phyloP scores from a whole-genome alignment of 352 stramenopile genomes.

The Aphanomyces astaci region DNA sequence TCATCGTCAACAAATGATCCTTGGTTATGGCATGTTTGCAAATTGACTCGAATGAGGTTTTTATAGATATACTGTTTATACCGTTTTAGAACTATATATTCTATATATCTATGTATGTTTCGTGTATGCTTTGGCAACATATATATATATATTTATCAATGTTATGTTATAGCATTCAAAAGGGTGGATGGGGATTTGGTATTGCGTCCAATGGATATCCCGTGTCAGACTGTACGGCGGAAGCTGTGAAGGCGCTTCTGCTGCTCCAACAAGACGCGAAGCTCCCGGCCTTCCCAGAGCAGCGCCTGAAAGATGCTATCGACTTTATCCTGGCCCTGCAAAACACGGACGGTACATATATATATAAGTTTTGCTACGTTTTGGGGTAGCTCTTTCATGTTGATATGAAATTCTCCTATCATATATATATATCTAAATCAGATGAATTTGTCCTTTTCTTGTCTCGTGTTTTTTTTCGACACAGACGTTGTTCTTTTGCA shows the following conservation, averaged over 20 bases:
- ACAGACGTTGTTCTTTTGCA: too few relatives aligned
- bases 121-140: background rate
- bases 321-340: slow-evolving; percentile 84
- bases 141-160: background rate
- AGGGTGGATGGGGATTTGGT: slow-evolving; percentile 84
- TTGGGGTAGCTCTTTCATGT: too few relatives aligned
- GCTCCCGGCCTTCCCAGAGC: slow-evolving; percentile 32
- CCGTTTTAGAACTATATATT: too few relatives aligned
- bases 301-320: slow-evolving; percentile 64
- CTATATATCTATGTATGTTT: too few relatives aligned
- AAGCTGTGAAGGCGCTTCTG: slow-evolving; percentile 73
- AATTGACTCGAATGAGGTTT: too few relatives aligned
- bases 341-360: slow-evolving; percentile 75
- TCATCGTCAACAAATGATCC: too few relatives aligned
- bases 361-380: too few relatives aligned
- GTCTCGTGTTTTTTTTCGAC: too few relatives aligned
- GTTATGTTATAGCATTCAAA: background rate
- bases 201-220: slow-evolving; percentile 87
- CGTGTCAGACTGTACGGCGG: slow-evolving; percentile 87
- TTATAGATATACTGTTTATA: too few relatives aligned
- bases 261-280: slow-evolving; percentile 18
- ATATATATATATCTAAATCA: too few relatives aligned
- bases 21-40: too few relatives aligned
- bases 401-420: too few relatives aligned
- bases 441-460: background rate